Conservation (phyloP, 805 yeast genomes). For the Schwanniomyces vanrijiae region DNA sequence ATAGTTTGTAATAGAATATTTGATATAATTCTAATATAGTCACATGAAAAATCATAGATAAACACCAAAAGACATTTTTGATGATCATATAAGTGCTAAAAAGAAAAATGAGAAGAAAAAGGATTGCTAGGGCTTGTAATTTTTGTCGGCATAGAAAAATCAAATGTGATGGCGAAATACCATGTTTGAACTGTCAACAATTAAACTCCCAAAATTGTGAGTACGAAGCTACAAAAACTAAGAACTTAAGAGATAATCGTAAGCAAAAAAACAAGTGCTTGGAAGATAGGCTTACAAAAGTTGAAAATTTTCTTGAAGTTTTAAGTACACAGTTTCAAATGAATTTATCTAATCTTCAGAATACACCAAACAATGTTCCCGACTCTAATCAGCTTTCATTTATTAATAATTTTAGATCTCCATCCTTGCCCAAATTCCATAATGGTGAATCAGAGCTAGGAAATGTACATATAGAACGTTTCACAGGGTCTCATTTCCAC, state of each 20-base stretch:
- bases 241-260: constrained; percentile 12
- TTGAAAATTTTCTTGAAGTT: background rate
- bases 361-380: background rate
- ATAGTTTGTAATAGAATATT: too few relatives aligned
- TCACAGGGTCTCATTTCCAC: constrained; percentile 37
- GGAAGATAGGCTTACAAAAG: constrained; percentile 15
- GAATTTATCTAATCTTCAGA: background rate
- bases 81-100: too few relatives aligned
- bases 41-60: too few relatives aligned
- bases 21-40: too few relatives aligned
- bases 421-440: too few relatives aligned
- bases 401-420: too few relatives aligned
- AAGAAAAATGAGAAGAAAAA: constrained; percentile 2
- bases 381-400: background rate
- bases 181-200: constrained; percentile 42
- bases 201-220: constrained; percentile 29
- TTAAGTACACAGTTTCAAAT: background rate
- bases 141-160: constrained; percentile 49
- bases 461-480: constrained; percentile 15
- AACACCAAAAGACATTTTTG: too few relatives aligned
- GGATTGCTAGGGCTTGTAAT: constrained; percentile 42
- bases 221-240: constrained; percentile 14
- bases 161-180: constrained; percentile 48
- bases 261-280: constrained; percentile 9
- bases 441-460: too few relatives aligned